Conservation (phyloP, 148 eudicot genomes). For the Dianthus caryophyllus region DNA sequence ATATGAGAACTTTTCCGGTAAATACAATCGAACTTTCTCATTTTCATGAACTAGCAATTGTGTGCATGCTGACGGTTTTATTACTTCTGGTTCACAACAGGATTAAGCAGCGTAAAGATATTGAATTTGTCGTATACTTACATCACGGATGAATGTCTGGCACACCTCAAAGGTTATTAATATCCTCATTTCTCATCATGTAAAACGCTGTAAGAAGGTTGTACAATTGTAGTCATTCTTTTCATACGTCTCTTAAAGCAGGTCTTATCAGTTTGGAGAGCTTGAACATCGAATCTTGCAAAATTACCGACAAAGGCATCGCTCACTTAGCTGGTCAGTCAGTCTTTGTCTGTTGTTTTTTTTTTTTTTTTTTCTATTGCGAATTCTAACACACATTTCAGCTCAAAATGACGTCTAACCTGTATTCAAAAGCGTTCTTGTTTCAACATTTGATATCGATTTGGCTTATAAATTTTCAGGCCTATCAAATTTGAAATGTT, state of each 20-base stretch:
- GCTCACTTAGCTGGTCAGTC: constrained; percentile 40
- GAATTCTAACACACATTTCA: background rate
- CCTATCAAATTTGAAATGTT: constrained; percentile 47
- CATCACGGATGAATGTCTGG: constrained; percentile 58
- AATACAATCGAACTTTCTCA: constrained; percentile 10
- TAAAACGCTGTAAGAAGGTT: too few relatives aligned
- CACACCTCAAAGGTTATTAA: constrained; percentile 63
- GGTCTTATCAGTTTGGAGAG: constrained; percentile 65
- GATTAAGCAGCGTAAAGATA: constrained; percentile 49
- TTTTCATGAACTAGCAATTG: background rate
- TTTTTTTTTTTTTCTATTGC: background rate
- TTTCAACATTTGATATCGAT: constrained; percentile 5
- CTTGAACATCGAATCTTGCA: constrained; percentile 85
- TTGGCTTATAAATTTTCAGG: constrained; percentile 36
- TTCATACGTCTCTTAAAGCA: constrained; percentile 21
- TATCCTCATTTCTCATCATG: too few relatives aligned
- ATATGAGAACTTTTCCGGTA: constrained; percentile 69
- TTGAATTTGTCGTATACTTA: constrained; percentile 71
- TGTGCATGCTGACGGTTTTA: background rate
- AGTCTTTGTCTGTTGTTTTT: too few relatives aligned
- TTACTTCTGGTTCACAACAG: constrained; percentile 28
- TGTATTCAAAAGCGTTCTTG: too few relatives aligned
- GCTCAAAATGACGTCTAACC: background rate
- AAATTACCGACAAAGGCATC: constrained; percentile 60
- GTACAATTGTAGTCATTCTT: background rate